phyloP scores from a whole-genome alignment of 2,329 filamentous ascomycete genomes.

The Microdochium bolleyi region DNA sequence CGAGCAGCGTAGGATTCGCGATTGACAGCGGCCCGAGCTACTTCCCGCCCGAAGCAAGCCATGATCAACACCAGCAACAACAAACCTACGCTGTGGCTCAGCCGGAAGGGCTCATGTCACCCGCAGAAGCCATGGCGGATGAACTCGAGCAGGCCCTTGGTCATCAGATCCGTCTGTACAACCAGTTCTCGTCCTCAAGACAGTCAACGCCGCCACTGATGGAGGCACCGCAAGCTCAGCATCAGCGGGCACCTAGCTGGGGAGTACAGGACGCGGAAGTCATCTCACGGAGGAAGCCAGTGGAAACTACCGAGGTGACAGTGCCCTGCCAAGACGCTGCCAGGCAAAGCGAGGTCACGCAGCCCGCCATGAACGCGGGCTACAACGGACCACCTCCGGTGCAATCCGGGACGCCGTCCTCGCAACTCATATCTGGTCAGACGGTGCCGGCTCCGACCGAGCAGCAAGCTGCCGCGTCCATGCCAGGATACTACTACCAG shows the following conservation, averaged over 20 bases:
- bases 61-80: not conserved
- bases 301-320: not conserved
- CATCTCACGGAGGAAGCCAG: not conserved
- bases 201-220: not conserved
- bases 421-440: not conserved
- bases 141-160: slow-evolving; percentile 14
- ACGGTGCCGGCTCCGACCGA: not conserved
- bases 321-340: no score
- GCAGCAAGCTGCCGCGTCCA: not conserved
- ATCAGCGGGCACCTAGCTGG: not conserved
- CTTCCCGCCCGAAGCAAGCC: not conserved
- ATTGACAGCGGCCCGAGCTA: not conserved
- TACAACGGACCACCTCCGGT: not conserved
- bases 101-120: slow-evolving; percentile 3
- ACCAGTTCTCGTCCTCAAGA: slow-evolving; percentile 6
- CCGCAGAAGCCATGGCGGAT: slow-evolving; percentile 9
- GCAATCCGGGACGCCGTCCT: not conserved
- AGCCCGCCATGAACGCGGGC: not conserved
- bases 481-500: not conserved
- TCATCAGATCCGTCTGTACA: slow-evolving; percentile 11
- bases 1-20: not conserved
- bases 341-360: not conserved
- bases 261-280: not conserved
- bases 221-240: slow-evolving; percentile 1
- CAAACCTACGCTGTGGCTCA: slow-evolving; percentile 4